Evolutionary conservation across 2,329 filamentous ascomycete species (phyloP), one percentile per base, ranked within the genome.

Genomic region (Pseudogymnoascus sp.): DNA sequence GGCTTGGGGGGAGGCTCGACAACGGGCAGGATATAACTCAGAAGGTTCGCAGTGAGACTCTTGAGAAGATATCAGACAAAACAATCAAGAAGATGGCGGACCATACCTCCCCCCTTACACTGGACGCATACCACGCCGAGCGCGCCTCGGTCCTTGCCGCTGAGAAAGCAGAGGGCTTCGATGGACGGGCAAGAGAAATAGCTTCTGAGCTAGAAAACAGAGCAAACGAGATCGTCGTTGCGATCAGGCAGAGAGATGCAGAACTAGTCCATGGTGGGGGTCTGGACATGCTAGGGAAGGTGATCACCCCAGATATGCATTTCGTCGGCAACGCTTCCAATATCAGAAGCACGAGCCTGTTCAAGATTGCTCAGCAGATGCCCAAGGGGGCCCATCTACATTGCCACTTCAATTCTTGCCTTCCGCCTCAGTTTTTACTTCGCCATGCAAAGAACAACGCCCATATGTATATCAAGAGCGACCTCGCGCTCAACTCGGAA

Each of bases 351-450:
- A 89, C 87, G 7, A 73, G 76, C 44, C 69, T 91, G 12, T 84
- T 85, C 67, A 67, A 77, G 29, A 79, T 88, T 27, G 81, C 85
- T 5, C 76, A 75, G 33, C 70, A 72, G 62, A 81, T 89, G 77
- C 89, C 89, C 42, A 92, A 92, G 72, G 89, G 88, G 2, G 81
- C 82, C 0, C 86, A 91, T 70, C 77, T 91, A 25, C 89, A 92
- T 72, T 82, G 91, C 25, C 89, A 92, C 72, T 91, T 90, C 78
- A 92, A 91, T 71, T 82, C 88, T n/a, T 89, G 88, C 64, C 76
- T 91, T 4, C 76, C 79, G 12, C 86, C 88, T 8, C 72, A 77
- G 1, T 79, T 85, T 4, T 76, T 91, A 17, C 77, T 91, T 78
- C 66, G 83, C 77, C 66, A 81, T 77, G 76, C 77, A 65, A 71